Evolutionary conservation across 345 rosid genomes (phyloP).

Genomic region (Anacardium occidentale): DNA sequence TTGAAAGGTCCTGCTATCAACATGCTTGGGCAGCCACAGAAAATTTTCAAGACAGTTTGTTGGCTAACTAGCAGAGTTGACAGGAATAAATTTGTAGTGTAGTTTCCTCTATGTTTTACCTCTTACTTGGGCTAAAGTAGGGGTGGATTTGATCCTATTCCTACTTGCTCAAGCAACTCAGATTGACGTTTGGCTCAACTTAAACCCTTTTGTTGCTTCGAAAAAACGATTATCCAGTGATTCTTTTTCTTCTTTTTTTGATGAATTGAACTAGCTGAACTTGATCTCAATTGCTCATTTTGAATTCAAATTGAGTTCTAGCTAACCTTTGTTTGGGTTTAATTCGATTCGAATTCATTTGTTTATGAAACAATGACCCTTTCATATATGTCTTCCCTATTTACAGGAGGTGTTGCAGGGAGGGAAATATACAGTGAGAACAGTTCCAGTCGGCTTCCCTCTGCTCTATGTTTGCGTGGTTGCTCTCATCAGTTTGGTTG

Average conservation of each 20-base stretch:
- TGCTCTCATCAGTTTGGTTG: constrained; percentile 32
- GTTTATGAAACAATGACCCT: background rate
- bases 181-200: too few relatives aligned
- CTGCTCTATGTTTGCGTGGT: constrained; percentile 44
- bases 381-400: background rate
- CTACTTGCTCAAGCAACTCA: too few relatives aligned
- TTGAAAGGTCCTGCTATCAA: background rate
- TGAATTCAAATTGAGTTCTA: too few relatives aligned
- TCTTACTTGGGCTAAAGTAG: too few relatives aligned
- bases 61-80: background rate
- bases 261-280: too few relatives aligned
- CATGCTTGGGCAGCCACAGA: background rate
- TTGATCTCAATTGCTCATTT: too few relatives aligned
- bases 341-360: too few relatives aligned
- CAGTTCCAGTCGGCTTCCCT: constrained; percentile 43
- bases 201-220: too few relatives aligned
- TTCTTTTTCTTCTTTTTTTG: too few relatives aligned
- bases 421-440: constrained; percentile 25
- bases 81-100: background rate
- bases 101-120: background rate
- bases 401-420: constrained; percentile 37
- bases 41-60: background rate
- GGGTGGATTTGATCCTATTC: background rate
- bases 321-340: too few relatives aligned
- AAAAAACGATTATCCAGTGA: too few relatives aligned